Base-by-base conservation (phyloP, 495 filamentous ascomycete species). In the Entonaema liquescens region DNA sequence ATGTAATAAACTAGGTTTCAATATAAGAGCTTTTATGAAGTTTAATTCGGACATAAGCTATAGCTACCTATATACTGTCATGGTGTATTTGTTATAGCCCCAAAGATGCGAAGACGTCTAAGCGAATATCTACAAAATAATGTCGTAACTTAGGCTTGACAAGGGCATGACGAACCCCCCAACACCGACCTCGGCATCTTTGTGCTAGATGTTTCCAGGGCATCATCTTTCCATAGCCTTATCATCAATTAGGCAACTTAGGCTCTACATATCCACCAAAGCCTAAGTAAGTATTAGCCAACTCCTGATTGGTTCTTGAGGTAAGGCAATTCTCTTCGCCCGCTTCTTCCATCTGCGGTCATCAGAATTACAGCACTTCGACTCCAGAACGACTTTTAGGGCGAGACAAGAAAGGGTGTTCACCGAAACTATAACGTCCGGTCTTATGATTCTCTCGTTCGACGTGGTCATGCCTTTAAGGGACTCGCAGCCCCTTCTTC, bases 121-220 rank as follows among this genome's bases (percentile, higher is more conserved):
- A 15, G 35, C 13, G 23, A 19, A 8, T 47, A 44, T 8, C 19
- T 23, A 44, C n/a, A 4, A n/a, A 50, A 4, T 52, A 13, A 29
- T 53, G 49, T n/a, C 13, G n/a, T 23, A 29, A 53, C 15, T n/a
- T 26, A 28, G 49, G 49, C 26, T 53, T 53, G 25, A 53, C 49
- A 28, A 53, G 26, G 49, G 5, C 13, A 21, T 19, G 23, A 29
- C 23, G 23, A 21, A 29, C 13, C 23, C 13, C 23, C 35, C 15
- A 35, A 33, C 15, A 56, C 53, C 53, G 53, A 56, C 53, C 15
- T 56, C 53, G 53, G 28, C 26, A 19, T 56, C 29, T 56, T 56
- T 53, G 12, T 53, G 25, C 12, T 9, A 56, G 26, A 56, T 19
- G n/a, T 23, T 12, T 56, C 53, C n/a, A 56, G 9, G 25, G 13